Evolutionary conservation across 805 yeast genomes (phyloP).

Genomic region (Candida tibetensis): DNA sequence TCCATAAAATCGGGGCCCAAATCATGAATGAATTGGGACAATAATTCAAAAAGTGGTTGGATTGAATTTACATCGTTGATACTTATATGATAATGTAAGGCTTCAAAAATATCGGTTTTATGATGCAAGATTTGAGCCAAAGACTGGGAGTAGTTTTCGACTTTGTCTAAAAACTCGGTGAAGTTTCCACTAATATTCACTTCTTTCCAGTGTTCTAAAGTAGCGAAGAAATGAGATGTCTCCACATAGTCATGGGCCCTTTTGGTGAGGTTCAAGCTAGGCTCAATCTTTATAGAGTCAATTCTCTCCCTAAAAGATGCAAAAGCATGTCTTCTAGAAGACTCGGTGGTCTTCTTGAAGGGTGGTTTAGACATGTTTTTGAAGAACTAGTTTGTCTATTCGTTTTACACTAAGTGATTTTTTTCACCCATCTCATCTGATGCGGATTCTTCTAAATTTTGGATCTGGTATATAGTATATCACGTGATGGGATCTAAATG

Average conservation of each 20-base stretch:
- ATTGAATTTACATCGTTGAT: conserved; percentile 66
- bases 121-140: conserved; percentile 80
- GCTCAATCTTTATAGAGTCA: conserved; percentile 80
- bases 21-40: conserved; percentile 88
- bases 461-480: not conserved
- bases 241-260: conserved; percentile 71
- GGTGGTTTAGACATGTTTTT: conserved; percentile 7
- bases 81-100: conserved; percentile 46
- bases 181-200: conserved; percentile 74
- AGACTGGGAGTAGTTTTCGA: conserved; percentile 58
- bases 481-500: no score
- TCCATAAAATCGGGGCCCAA: conserved; percentile 86
- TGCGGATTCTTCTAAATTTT: not conserved
- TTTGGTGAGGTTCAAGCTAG: conserved; percentile 51
- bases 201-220: conserved; percentile 85
- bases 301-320: conserved; percentile 81
- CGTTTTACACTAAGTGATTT: conserved; percentile 1
- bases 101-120: conserved; percentile 53
- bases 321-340: conserved; percentile 57
- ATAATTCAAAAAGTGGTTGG: conserved; percentile 73
- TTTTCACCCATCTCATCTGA: conserved; percentile 12
- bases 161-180: conserved; percentile 55
- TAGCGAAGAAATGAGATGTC: conserved; percentile 72
- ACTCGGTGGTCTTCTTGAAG: conserved; percentile 46
- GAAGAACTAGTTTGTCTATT: not conserved